Base-by-base conservation (phyloP, 2,329 filamentous ascomycete species). In the Diaporthe vaccinii region DNA sequence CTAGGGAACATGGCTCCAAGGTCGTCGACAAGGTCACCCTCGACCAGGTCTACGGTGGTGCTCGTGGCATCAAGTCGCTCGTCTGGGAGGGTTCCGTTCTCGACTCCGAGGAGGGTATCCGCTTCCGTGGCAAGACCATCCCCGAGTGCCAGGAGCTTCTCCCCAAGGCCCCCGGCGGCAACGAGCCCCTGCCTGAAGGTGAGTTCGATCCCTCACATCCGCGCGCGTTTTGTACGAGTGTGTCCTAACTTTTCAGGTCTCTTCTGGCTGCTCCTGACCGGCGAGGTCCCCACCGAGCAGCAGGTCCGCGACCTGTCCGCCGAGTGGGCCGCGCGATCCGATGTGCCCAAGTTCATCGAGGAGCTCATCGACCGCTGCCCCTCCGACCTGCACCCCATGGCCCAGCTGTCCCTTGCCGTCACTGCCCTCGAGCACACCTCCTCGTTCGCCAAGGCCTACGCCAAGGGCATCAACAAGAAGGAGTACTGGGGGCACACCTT, bases 301-400 rank as follows among this genome's bases (percentile, higher is more conserved):
- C 97, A 99, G 91, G 97, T 98, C 83, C 96, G 96, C 85, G 96
- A 97, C 84, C 94, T 99, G 80, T 98, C 97, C 80, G 96, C 97
- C 78, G 97, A 99, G 89, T 98, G 96, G 97, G 97, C 97, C 85
- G 97, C 97, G 84, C 96, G 97, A 83, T 95, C 97, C 87, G 95
- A 97, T 83, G 89, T 99, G 80, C 97, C 97, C 89, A 98, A 98
- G 90, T 98, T 98, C 88, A 92, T 99, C 84, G 96, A 98, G 91
- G 97, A 99, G 90, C 94, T 99, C 85, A 98, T 99, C 88, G 97
- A 99, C 93, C 95, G 97, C 90, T 98, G 96, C 94, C 97, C 97
- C 82, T 97, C 91, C 89, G 95, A 98, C 87, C 95, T 99, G 81
- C 97, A 99, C 92, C 97, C 97, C 86, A 99, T 99, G 97, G 96